A percentile compares a stretch with the other conserved stretches of the same genome.
Conservation (phyloP, 257 asterid genomes). For the Solanum arcanum region DNA sequence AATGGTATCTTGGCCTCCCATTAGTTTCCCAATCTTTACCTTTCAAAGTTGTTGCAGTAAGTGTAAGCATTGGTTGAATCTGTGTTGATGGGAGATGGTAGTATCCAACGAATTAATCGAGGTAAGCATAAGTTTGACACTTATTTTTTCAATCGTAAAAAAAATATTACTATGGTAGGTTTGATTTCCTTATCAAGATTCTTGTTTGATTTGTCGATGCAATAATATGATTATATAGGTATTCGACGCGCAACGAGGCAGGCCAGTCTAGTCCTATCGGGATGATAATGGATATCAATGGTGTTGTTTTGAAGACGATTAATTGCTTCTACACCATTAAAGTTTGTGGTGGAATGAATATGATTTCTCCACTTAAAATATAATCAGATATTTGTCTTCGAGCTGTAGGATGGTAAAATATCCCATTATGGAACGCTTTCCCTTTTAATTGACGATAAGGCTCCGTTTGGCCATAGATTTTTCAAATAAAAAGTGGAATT, state of each 20-base stretch:
- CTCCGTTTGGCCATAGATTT: too few species aligned
- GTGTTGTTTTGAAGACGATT: neutral
- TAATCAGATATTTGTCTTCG: neutral
- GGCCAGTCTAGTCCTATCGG: neutral
- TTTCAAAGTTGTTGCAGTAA: neutral
- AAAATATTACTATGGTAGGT: too few species aligned
- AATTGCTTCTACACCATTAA: neutral
- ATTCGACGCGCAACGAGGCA: neutral
- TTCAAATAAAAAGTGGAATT: too few species aligned
- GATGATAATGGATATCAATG: neutral
- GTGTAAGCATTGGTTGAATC: neutral
- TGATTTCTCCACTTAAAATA: neutral
- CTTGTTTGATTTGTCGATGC: neutral
- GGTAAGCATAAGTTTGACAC: neutral
- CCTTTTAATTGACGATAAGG: too few species aligned
- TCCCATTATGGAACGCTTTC: too few species aligned
- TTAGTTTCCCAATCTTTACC: too few species aligned
- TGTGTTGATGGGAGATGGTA: neutral
- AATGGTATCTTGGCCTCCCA: conserved; percentile 1
- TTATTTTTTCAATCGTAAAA: too few species aligned
- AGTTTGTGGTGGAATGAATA: neutral
- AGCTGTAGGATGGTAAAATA: neutral
- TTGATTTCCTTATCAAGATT: neutral
- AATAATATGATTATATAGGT: neutral
- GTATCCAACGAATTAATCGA: too few species aligned